Evolutionary conservation across 176 grass and related monocot genomes (phyloP).

Genomic region (Lolium multiflorum): DNA sequence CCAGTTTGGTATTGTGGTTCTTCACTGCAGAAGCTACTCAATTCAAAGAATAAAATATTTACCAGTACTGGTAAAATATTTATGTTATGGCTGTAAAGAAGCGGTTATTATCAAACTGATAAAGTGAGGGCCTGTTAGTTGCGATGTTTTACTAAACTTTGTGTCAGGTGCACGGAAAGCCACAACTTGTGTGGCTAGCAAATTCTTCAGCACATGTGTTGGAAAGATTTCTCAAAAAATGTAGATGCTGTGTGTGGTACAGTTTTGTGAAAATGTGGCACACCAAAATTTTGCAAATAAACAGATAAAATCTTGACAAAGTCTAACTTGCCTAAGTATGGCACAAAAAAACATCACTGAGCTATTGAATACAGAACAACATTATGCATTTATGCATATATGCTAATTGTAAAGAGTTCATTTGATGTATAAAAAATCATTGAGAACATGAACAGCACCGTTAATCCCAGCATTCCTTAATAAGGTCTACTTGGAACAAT

Average conservation of each 20-base stretch:
- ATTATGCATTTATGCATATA: not conserved
- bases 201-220: not conserved
- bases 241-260: not conserved
- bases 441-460: not conserved
- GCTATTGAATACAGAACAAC: not conserved
- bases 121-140: not conserved
- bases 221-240: not conserved
- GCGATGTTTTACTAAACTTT: not conserved
- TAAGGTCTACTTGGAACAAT: not conserved
- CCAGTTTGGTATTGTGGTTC: not conserved
- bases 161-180: not conserved
- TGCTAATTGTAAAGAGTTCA: not conserved
- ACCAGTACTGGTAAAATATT: slow-evolving; percentile 2
- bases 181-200: not conserved
- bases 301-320: not conserved
- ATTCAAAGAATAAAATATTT: slow-evolving; percentile 2
- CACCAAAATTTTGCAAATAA: no score
- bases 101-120: not conserved
- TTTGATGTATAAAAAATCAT: not conserved
- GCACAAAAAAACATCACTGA: not conserved
- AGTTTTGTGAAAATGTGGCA: not conserved
- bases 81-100: not conserved
- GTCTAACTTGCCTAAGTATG: not conserved
- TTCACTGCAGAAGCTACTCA: not conserved
- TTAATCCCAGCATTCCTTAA: not conserved